Conservation (phyloP, 1,284 basidiomycete genomes). For the Cryptococcus sp. region DNA sequence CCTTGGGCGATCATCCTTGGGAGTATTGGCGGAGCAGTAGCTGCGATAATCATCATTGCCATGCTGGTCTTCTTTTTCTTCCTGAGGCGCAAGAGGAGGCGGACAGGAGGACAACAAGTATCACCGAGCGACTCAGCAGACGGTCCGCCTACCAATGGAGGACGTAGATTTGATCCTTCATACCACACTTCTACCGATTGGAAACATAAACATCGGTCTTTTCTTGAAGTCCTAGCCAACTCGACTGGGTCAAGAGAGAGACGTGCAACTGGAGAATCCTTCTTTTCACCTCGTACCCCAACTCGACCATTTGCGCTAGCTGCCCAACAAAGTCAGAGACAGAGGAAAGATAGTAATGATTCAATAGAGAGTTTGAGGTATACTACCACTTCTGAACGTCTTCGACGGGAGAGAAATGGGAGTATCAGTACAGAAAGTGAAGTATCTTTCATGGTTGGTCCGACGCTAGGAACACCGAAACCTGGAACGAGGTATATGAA, state of each 20-base stretch:
- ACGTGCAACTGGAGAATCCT: slow-evolving; percentile 3
- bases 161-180: neutral
- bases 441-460: neutral
- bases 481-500: neutral
- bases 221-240: neutral
- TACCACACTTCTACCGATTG: neutral
- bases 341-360: neutral
- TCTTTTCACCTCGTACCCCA: slow-evolving; percentile 9
- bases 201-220: slow-evolving; percentile 2
- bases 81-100: neutral
- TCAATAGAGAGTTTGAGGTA: neutral
- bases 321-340: neutral
- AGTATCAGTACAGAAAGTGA: neutral
- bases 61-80: slow-evolving; percentile 7
- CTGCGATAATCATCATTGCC: slow-evolving; percentile 8
- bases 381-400: slow-evolving; percentile 9
- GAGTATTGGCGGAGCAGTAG: slow-evolving; percentile 13
- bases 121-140: slow-evolving; percentile 3
- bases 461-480: neutral
- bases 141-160: neutral
- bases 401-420: neutral
- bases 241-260: neutral
- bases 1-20: slow-evolving; percentile 20
- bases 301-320: slow-evolving; percentile 4
- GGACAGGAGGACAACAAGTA: neutral